Evolutionary conservation across 768 basidiomycete species (phyloP), one percentile per base, ranked within the genome.

Genomic region (Lentinus brumalis): DNA sequence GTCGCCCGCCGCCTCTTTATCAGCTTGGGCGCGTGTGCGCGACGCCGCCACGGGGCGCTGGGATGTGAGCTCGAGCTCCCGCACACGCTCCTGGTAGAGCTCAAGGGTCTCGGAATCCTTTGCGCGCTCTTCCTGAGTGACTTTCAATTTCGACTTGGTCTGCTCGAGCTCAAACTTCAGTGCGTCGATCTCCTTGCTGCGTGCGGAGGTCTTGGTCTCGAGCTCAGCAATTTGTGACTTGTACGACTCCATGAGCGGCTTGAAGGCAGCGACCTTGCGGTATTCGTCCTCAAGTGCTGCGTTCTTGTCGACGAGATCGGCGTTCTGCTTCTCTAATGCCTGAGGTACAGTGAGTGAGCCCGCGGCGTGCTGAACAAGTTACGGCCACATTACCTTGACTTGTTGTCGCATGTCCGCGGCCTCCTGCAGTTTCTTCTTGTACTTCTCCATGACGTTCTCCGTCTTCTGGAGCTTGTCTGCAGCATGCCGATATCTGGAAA

Each of bases 391-490:
- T 57, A 89, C 92, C 77, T 91, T 93, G 69, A 96, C 86, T 59
- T 88, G 87, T 63, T 93, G 92, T 30, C 94, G 86, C 18, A 96
- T 78, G 64, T 96, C 93, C 14, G 91, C 94, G 4, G 91, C 86
- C 72, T 98, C 97, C 68, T 98, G 96, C 1, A 98, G 82, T 76
- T 98, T 99, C 82, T 93, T 96, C 78, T 96, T 96, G 75, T 98
- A 96, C 74, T 98, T 99, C 75, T 98, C 95, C 84, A 97, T 92
- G 31, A 97, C 95, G 69, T 96, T 96, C 76, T 98, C 97, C 1
- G 88, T 91, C 79, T 98, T 98, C 68, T 92, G 89, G 44, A 95
- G 78, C 65, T 87, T 92, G 68, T 98, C 97, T 4, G 92, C 91
- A 5, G 94, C 90, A 76, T 98, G 95, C 5, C 89, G 88, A 69